Evolutionary conservation across 1,284 basidiomycete genomes (phyloP).

Genomic region (Abortiporus biennis): DNA sequence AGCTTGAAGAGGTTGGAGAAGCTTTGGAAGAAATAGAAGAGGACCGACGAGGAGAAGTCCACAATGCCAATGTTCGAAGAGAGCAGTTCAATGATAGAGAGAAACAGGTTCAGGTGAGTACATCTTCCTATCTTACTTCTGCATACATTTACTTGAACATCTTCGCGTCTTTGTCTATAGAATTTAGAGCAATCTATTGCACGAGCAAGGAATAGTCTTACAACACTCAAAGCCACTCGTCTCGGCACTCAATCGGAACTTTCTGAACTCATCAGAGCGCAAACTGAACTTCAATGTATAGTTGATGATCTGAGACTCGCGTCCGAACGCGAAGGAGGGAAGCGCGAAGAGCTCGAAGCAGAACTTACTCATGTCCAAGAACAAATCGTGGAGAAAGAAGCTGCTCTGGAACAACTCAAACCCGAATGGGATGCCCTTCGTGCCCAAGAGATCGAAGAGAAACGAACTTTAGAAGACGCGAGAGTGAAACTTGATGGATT

Average conservation of each 20-base stretch:
- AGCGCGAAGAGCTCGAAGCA: constrained; percentile 55
- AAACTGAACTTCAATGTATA: constrained; percentile 80
- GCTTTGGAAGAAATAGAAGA: constrained; percentile 81
- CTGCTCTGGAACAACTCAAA: constrained; percentile 50
- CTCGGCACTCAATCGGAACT: constrained; percentile 73
- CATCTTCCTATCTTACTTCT: constrained; percentile 4
- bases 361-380: constrained; percentile 62
- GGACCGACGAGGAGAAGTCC: constrained; percentile 78
- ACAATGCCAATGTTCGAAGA: constrained; percentile 75
- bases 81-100: constrained; percentile 82
- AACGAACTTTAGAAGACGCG: constrained; percentile 67
- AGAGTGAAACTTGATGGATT: constrained; percentile 67
- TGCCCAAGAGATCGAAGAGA: constrained; percentile 56
- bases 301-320: constrained; percentile 75
- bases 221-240: constrained; percentile 64
- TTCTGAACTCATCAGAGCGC: constrained; percentile 70
- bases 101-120: constrained; percentile 70
- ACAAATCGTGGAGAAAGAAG: constrained; percentile 61
- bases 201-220: constrained; percentile 63
- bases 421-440: constrained; percentile 64
- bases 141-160: not conserved
- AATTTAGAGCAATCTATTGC: constrained; percentile 71
- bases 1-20: constrained; percentile 84
- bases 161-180: constrained; percentile 29
- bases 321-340: constrained; percentile 52